Evolutionary conservation across 257 asterid genomes (phyloP), one percentile per base, ranked within the genome.

Genomic region (Solanum lycopersicoides): DNA sequence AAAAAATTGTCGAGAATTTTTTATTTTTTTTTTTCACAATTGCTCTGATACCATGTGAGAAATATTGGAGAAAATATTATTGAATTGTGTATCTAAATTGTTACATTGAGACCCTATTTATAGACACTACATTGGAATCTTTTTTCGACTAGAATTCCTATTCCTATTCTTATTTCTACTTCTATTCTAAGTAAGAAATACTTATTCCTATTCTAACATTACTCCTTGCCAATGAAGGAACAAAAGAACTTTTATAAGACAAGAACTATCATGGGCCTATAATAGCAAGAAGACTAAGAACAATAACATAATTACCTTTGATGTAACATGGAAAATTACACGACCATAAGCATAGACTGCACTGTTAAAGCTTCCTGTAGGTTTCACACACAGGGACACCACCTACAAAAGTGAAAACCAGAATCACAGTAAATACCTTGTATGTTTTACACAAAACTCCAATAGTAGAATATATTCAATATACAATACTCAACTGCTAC

Each of bases 271-370:
- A 87, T 30, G 44, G 42, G 83, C 82, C 59, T 72, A 35, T 16
- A 39, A 39, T 42, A 77, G 68, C 82, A 83, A 53, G 80, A 74
- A 45, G 50, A 45, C 42, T 11, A 75, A 30, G 85, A 44, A 41
- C 50, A 88, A 83, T 59, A 30, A 41, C 39, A 45, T 65, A 45
- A 47, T 91, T 92, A 97, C 98, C 98, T 90, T 90, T 30, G 97
- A 94, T 32, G 98, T 89, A 87, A 96, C 96, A 39, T 91, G 90
- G 89, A 95, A 94, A 87, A 95, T 89, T 82, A 94, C 94, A 87
- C 92, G 94, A 34, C 90, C 90, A 89, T 86, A 90, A 71, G 98
- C 96, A 92, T 93, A 97, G 45, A 92, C 77, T 65, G 91, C 20
- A 83, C 90, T 91, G 68, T 87, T 90, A 82, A 88, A 86, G 90